Percentiles rank a stretch among this genome's conserved stretches.
Conservation (phyloP, 305 asterid species). For the Andrographis paniculata region DNA sequence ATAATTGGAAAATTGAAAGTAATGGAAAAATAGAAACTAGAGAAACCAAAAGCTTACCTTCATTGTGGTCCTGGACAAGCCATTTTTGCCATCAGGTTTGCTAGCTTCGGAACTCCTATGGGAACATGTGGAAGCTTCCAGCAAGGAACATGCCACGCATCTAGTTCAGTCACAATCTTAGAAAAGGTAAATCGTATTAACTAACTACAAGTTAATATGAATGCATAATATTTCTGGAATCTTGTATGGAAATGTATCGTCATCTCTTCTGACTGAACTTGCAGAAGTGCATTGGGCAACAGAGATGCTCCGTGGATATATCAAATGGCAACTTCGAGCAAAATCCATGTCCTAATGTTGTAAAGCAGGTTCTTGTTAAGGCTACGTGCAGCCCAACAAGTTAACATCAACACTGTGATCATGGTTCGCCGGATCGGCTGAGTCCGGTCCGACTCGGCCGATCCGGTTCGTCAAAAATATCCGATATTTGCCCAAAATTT, state of each 20-base stretch:
- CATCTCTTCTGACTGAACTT: conserved; percentile 4
- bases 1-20: conserved; percentile 83
- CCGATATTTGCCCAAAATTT: too few relatives aligned
- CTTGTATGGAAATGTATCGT: too few relatives aligned
- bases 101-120: conserved; percentile 91
- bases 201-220: too few relatives aligned
- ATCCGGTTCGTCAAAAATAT: too few relatives aligned
- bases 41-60: conserved; percentile 70
- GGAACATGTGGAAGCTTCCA: conserved; percentile 90
- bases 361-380: conserved; percentile 67
- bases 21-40: conserved; percentile 40
- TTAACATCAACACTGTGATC: too few relatives aligned
- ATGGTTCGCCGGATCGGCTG: too few relatives aligned
- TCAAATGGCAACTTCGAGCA: conserved; percentile 57
- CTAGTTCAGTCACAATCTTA: conserved; percentile 43
- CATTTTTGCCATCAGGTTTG: conserved; percentile 81
- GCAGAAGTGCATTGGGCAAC: conserved; percentile 75
- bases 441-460: too few relatives aligned
- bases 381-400: conserved; percentile 41
- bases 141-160: conserved; percentile 88
- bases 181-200: conserved; percentile 50
- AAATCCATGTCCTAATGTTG: conserved; percentile 75
- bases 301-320: conserved; percentile 59
- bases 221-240: too few relatives aligned
- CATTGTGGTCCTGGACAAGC: conserved; percentile 54